A percentile compares a stretch with the other conserved stretches of the same genome.
Conservation (phyloP, 106 monocot species). For the Dendrobium huoshanense region DNA sequence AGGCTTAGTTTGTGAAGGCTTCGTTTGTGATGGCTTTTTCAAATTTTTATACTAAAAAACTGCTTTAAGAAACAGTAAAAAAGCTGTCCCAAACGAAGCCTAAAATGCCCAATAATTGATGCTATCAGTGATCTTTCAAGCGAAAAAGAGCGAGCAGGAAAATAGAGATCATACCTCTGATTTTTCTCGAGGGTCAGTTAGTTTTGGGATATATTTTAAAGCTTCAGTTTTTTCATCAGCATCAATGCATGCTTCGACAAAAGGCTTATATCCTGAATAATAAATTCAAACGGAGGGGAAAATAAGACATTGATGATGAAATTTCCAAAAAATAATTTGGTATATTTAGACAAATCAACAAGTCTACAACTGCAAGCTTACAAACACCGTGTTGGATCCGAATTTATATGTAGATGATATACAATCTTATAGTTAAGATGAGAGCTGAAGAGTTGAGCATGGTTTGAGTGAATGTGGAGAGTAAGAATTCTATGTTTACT, state of each 20-base stretch:
- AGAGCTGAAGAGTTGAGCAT: too few species aligned
- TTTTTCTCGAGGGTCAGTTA: conserved; percentile 79
- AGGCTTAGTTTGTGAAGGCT: too few species aligned
- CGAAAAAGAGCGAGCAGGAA: background rate
- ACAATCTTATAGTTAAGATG: too few species aligned
- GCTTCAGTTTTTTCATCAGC: conserved; percentile 88
- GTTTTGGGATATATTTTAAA: conserved; percentile 92
- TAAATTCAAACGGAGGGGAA: background rate
- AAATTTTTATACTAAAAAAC: too few species aligned
- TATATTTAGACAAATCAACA: background rate
- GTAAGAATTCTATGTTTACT: too few species aligned
- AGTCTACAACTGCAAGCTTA: background rate
- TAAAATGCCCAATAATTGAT: background rate
- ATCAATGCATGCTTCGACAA: conserved; percentile 94
- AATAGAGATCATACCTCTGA: conserved; percentile 56
- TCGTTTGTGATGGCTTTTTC: too few species aligned
- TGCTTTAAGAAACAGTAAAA: too few species aligned
- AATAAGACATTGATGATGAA: background rate
- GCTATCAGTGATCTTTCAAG: background rate
- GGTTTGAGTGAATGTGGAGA: too few species aligned
- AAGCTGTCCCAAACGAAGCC: too few species aligned
- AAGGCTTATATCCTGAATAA: conserved; percentile 77
- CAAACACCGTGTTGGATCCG: background rate
- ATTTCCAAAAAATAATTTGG: background rate
- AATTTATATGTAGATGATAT: too few species aligned